phyloP scores from a whole-genome alignment of 768 basidiomycete species.

The Galerina marginata region DNA sequence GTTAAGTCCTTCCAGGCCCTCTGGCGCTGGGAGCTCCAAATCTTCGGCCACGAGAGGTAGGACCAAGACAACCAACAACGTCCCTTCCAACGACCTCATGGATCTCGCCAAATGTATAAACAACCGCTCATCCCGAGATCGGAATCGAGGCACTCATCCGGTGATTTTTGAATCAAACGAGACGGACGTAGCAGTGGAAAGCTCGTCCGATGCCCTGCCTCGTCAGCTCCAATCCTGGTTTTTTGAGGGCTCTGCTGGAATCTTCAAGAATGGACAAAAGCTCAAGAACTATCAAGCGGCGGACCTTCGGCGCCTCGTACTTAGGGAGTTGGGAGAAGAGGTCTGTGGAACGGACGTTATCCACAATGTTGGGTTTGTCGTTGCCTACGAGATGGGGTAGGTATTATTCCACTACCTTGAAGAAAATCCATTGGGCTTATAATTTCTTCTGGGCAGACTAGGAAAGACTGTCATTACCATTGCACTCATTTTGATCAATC shows the following conservation, averaged over 20 bases:
- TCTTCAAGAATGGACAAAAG: constrained; percentile 8
- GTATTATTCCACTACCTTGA: background rate
- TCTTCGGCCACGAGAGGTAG: too few relatives aligned
- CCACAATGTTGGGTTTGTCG: constrained; percentile 15
- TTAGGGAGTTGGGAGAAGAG: constrained; percentile 16
- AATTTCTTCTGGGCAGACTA: background rate
- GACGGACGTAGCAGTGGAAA: too few relatives aligned
- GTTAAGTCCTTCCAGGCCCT: too few relatives aligned
- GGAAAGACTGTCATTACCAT: constrained; percentile 11
- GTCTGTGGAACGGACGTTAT: constrained; percentile 15
- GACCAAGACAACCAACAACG: too few relatives aligned
- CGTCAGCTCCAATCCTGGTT: too few relatives aligned
- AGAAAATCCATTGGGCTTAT: background rate
- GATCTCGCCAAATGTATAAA: too few relatives aligned
- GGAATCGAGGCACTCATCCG: too few relatives aligned
- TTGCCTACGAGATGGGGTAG: constrained; percentile 22
- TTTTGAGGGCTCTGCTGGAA: background rate
- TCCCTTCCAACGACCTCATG: too few relatives aligned
- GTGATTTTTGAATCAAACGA: too few relatives aligned
- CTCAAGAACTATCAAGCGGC: constrained; percentile 13
- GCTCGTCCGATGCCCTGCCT: too few relatives aligned
- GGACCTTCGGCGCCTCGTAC: constrained; percentile 9
- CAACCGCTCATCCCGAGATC: too few relatives aligned
- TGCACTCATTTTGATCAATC: constrained; percentile 2
- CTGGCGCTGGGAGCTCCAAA: too few relatives aligned